Evolutionary conservation across 805 yeast genomes (phyloP), one percentile per base, ranked within the genome.

Genomic region (Vanderwaltozyma yarrowii): DNA sequence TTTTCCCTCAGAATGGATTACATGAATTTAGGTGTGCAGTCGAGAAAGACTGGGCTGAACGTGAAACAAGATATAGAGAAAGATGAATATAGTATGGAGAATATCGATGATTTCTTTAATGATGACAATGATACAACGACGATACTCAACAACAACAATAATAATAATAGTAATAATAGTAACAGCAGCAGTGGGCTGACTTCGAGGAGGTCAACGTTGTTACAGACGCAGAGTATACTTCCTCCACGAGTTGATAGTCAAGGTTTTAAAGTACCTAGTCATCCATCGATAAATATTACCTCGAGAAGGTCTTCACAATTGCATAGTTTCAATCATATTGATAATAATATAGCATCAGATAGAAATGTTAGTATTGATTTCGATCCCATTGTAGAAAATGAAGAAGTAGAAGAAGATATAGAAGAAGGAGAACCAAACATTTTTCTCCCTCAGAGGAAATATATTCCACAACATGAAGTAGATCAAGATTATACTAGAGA

Each of bases 21-120:
- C 52, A 62, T 60, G 60, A 70, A 65, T 50, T 64, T 68, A 12
- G 88, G 88, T 3, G 61, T 67, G 28, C 69, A 64, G 49, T 76
- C 86, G 30, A 69, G 88, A 20, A 78, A 75, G 52, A 78, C 84
- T 0, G 87, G 86, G n/a, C 19, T 50, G 8, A 37, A 38, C 8
- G 47, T 43, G 10, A 45, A 36, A 33, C 39, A 43, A 32, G 37
- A 39, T 18, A 37, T 48, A 17, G 30, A 36, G 8, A 44, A 37
- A 25, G 50, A 50, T 45, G 49, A 47, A 17, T 45, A 40, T 36
- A 38, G 43, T 32, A 47, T 47, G 51, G 52, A 50, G 40, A 44
- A 47, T 47, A 51, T 80, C 13, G 78, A 77, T 44, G 86, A 79
- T 42, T 81, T 79, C 54, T 80, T 79, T 36, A 67, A 67, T 33